Evolutionary conservation across 495 filamentous ascomycete genomes (phyloP), one percentile per base, ranked within the genome.

Genomic region (Annulohypoxylon bovei): DNA sequence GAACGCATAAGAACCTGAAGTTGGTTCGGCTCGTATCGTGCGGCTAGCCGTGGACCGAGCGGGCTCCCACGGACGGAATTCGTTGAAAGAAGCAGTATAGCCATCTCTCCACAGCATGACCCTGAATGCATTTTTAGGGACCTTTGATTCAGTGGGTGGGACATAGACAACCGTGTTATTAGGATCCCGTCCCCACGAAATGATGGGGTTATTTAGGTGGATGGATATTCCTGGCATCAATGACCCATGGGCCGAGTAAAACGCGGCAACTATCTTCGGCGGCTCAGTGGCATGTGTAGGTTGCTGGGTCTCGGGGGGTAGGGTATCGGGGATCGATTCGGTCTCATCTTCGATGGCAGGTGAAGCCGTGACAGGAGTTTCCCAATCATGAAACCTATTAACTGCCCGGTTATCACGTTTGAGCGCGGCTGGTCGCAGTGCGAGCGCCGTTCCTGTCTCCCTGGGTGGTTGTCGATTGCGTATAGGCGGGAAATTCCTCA

Each of bases 41-140:
- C 50, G 67, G 47, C 52, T 75, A 2, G 56, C 52, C 4, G 75
- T 75, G 1, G 81, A 75, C 16, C 57, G 72, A 16, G 47, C 42
- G 27, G 58, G 72, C 46, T 75, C 76, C 80, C 83, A 85, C 5
- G 80, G 82, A 28, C 78, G 80, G 20, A 77, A 75, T 33, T 78
- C 68, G 27, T 71, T 69, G 54, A 68, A 71, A 20, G 73, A 72
- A 8, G 80, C 78, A 32, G 90, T 88, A 65, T 91, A 88, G 1
- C 84, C 85, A 0, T 86, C 84, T 23, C 87, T 87, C 86, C 89
- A 93, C 69, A 94, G 88, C 14, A 89, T 82, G 56, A 98, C 84
- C 68, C 90, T 89, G 70, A 96, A 86, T n/a, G 90, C 93, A 58
- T 88, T 88, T 71, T 93, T 93, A 4, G 94, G 92, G 30, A 98